phyloP scores from a whole-genome alignment of 1,284 basidiomycete genomes.

The Sporisorium iseilematis-ciliati region DNA sequence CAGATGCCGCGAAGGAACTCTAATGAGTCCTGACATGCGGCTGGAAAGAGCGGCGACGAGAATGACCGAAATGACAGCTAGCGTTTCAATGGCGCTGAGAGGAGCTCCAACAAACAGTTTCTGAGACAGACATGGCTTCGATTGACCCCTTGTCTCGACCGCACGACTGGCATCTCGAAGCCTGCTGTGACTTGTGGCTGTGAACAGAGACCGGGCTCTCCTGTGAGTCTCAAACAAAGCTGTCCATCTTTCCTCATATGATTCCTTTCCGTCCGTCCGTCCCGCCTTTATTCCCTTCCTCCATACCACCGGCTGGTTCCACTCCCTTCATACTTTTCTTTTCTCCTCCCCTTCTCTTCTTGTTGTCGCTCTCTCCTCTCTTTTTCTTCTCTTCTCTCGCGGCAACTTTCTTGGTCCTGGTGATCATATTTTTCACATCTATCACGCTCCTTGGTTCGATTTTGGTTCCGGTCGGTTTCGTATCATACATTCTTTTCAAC shows the following conservation, averaged over 20 bases:
- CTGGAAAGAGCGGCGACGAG: not conserved
- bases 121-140: conserved; percentile 19
- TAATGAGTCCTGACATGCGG: not conserved
- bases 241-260: conserved; percentile 13
- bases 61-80: not conserved
- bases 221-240: no score
- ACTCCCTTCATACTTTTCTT: conserved; percentile 19
- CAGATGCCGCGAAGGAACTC: not conserved
- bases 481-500: conserved; percentile 11
- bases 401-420: conserved; percentile 21
- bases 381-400: conserved; percentile 24
- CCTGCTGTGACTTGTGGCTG: no score
- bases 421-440: conserved; percentile 8
- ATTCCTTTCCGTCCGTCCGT: conserved; percentile 1
- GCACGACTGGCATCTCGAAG: not conserved
- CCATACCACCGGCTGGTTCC: conserved; percentile 50
- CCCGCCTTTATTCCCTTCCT: conserved; percentile 27
- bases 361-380: not conserved
- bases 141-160: conserved; percentile 2
- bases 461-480: conserved; percentile 11
- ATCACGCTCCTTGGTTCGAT: not conserved
- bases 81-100: conserved; percentile 3
- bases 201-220: not conserved
- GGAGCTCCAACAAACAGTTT: conserved; percentile 4
- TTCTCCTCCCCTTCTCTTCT: not conserved